Evolutionary conservation across 2,329 filamentous ascomycete genomes (phyloP).

Genomic region (Ophiostoma pallidulum): DNA sequence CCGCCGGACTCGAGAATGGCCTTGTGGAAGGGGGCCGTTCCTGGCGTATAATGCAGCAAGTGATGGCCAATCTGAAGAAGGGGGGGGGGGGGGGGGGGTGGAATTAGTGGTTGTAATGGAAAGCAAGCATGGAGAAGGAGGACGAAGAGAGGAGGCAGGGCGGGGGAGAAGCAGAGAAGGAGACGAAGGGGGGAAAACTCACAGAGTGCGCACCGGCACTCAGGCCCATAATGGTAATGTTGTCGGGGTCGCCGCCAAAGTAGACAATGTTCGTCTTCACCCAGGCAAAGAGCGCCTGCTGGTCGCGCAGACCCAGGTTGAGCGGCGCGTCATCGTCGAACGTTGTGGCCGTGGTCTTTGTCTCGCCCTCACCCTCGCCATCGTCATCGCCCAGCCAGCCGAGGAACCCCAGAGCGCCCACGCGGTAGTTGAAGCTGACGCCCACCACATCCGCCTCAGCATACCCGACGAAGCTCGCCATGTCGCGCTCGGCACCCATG

Average conservation of each 20-base stretch:
- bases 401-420: slow-evolving; percentile 61
- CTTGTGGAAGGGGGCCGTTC: slow-evolving; percentile 38
- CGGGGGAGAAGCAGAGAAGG: too few relatives aligned
- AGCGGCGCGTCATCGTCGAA: slow-evolving; percentile 45
- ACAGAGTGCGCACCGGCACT: slow-evolving; percentile 56
- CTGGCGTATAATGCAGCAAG: slow-evolving; percentile 39
- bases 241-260: slow-evolving; percentile 50
- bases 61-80: slow-evolving; percentile 58
- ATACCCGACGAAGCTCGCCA: slow-evolving; percentile 52
- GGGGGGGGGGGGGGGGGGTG: too few relatives aligned
- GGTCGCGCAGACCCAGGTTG: slow-evolving; percentile 57
- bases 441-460: slow-evolving; percentile 42
- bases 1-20: slow-evolving; percentile 50
- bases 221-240: slow-evolving; percentile 52
- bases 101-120: not conserved
- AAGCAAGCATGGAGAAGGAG: too few relatives aligned
- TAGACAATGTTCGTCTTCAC: slow-evolving; percentile 47
- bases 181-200: slow-evolving; percentile 14
- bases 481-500: slow-evolving; percentile 44
- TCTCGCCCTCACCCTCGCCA: slow-evolving; percentile 24
- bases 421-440: slow-evolving; percentile 53
- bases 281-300: slow-evolving; percentile 50
- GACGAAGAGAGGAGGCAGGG: too few relatives aligned
- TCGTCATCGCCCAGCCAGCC: slow-evolving; percentile 22
- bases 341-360: too few relatives aligned